A percentile compares a stretch with the other conserved stretches of the same genome.
These are phyloP conservation scores for Clausena lansium DNA, from an alignment of 345 rosid species.

Conservation along the genomic window DNA sequence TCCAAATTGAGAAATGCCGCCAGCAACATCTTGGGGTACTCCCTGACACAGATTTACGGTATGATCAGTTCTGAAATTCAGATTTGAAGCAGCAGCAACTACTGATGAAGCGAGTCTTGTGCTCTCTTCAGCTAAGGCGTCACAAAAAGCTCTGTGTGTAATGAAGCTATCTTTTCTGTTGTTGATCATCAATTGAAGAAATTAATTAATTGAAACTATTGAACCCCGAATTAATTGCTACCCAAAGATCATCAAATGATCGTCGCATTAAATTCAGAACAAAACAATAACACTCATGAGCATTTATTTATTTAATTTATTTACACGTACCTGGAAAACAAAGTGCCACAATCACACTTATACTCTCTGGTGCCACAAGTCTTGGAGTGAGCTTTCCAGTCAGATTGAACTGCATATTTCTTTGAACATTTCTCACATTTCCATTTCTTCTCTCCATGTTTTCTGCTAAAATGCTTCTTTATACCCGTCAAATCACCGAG, in stretches of 20 bases:
- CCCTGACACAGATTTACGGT: conserved; percentile 49
- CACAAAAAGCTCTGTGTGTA: conserved; percentile 96
- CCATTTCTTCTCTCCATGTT: conserved; percentile 97
- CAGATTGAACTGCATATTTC: conserved; percentile 95
- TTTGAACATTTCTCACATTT: conserved; percentile 96
- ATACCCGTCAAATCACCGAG: conserved; percentile 96
- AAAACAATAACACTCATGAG: neutral
- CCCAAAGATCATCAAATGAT: conserved; percentile 15
- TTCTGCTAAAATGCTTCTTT: conserved; percentile 89
- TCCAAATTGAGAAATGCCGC: conserved; percentile 41
- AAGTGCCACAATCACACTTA: conserved; percentile 92
- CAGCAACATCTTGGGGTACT: conserved; percentile 19
- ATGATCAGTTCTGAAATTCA: conserved; percentile 49
- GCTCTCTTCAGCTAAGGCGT: conserved; percentile 84
- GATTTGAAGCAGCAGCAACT: conserved; percentile 35
- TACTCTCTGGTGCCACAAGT: conserved; percentile 97
- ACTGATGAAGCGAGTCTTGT: conserved; percentile 54
- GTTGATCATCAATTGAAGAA: no score
- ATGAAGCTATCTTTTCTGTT: conserved; percentile 93
- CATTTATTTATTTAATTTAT: conserved; percentile 30
- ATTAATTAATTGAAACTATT: no score
- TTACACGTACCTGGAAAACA: conserved; percentile 70
- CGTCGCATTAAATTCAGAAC: conserved; percentile 34
- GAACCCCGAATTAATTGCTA: neutral
- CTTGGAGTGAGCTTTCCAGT: conserved; percentile 96